Base-by-base conservation (phyloP, 352 stramenopile genomes). In the Phytophthora boehmeriae region DNA sequence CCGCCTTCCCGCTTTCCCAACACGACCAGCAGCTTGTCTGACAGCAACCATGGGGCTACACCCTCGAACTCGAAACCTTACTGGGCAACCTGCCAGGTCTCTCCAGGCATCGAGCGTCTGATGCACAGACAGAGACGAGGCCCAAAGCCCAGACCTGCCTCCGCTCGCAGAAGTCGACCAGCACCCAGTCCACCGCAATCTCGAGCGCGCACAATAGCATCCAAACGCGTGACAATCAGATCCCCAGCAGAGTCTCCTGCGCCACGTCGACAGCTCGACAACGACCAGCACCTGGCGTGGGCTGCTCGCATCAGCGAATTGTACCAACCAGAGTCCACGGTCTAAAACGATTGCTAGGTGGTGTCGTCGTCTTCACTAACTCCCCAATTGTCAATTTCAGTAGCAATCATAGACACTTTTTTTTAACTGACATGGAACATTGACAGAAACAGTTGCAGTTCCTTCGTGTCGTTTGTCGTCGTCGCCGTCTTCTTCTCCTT, bases 371-470 rank as follows among this genome's bases (percentile, higher is more conserved):
- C 25, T 30, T 6, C 25, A 28, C 8, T 48, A 4, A n/a, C n/a
- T n/a, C 42, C 42, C 1, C 20, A 48, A 17, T 3, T 35, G 11
- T 48, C 2, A 27, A 20, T 4, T 5, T 28, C 8, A n/a, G 6
- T 4, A 45, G 28, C 23, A 25, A 41, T 5, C 8, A 8, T 54
- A n/a, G 2, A 20, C 30, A 22, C 1, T 14, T 8, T 23, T 34
- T 66, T 39, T 43, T 66, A 73, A 22, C 47, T 71, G 49, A 88
- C 68, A 20, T 80, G 73, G 44, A 88, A 85, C 63, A 88, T 71
- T 5, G 71, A 83, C 27, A 88, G 54, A 25, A 73, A 85, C 17
- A 88, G 61, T 57, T 88, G 78, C 47, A 88, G 68, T 49, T 88
- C 78, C 35, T 85, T 86, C 2, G 74, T 75, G 39, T 72, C 59